Conservation (phyloP, 495 filamentous ascomycete species). For the Podospora fimiseda region DNA sequence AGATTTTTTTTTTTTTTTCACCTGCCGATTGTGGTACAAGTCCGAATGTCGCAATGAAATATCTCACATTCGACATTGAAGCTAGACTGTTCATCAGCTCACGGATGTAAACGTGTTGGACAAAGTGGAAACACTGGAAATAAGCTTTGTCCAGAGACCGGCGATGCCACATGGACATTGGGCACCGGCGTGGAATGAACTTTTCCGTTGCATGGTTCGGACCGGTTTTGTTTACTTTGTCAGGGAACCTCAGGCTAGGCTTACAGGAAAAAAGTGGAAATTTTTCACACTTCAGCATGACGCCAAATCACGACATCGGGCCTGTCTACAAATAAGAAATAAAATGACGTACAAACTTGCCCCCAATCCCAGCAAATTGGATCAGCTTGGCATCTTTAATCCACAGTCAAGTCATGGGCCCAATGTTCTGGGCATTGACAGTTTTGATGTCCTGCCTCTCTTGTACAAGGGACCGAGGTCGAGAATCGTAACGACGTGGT, state of each 20-base stretch:
- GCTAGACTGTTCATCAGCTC: not conserved
- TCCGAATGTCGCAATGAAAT: not conserved
- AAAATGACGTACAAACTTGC: constrained; percentile 3
- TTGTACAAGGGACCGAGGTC: not conserved
- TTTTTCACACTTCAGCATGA: constrained; percentile 4
- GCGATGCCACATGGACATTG: not conserved
- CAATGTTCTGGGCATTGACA: too few relatives aligned
- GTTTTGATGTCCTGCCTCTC: not conserved
- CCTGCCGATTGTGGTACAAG: not conserved
- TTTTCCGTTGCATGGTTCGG: not conserved
- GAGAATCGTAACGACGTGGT: not conserved
- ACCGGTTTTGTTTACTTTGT: too few relatives aligned
- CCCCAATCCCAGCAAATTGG: not conserved
- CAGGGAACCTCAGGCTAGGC: too few relatives aligned
- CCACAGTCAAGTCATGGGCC: constrained; percentile 6
- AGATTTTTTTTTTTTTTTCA: too few relatives aligned
- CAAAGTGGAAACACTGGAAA: not conserved
- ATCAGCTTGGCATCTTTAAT: not conserved
- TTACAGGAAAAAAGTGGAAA: constrained; percentile 2
- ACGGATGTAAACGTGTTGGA: not conserved
- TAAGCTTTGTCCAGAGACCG: not conserved
- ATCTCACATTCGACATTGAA: not conserved
- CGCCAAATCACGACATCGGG: constrained; percentile 16
- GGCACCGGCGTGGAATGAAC: not conserved
- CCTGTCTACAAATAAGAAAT: not conserved